Conservation (phyloP, 345 rosid genomes). For the Salix dunnii region DNA sequence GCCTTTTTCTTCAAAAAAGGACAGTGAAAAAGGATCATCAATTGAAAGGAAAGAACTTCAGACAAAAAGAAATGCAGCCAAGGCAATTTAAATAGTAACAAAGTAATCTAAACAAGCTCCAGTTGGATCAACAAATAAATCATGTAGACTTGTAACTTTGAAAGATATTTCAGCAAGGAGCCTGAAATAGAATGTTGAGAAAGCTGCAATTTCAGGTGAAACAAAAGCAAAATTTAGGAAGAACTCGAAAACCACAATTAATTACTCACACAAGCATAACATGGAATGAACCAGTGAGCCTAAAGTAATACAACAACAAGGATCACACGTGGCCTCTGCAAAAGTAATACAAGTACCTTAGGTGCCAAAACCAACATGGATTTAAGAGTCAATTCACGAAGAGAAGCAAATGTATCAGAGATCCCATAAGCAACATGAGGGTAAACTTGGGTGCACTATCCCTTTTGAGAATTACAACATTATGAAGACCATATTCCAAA, state of each 20-base stretch:
- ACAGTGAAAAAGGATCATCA: background rate
- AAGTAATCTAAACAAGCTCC: background rate
- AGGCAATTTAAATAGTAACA: background rate
- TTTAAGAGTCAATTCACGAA: conserved; percentile 95
- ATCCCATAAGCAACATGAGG: conserved; percentile 94
- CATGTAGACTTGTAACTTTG: conserved; percentile 83
- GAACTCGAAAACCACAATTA: conserved; percentile 1
- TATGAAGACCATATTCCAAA: background rate
- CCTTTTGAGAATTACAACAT: background rate
- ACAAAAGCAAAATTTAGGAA: conserved; percentile 21
- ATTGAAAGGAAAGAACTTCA: background rate
- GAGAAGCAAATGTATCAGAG: conserved; percentile 85
- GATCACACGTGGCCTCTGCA: background rate
- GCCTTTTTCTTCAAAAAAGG: background rate
- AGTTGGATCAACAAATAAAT: conserved; percentile 1
- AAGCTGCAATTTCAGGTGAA: conserved; percentile 58
- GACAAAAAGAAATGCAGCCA: background rate
- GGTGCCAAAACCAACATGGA: conserved; percentile 97
- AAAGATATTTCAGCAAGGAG: conserved; percentile 85
- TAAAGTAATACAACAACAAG: background rate
- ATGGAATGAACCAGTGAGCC: background rate
- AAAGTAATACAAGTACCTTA: conserved; percentile 47
- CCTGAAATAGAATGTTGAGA: conserved; percentile 92
- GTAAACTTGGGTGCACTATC: conserved; percentile 56
- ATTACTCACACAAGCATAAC: background rate